Base-by-base conservation (phyloP, 2,329 filamentous ascomycete genomes). In the Pseudocercospora musae region DNA sequence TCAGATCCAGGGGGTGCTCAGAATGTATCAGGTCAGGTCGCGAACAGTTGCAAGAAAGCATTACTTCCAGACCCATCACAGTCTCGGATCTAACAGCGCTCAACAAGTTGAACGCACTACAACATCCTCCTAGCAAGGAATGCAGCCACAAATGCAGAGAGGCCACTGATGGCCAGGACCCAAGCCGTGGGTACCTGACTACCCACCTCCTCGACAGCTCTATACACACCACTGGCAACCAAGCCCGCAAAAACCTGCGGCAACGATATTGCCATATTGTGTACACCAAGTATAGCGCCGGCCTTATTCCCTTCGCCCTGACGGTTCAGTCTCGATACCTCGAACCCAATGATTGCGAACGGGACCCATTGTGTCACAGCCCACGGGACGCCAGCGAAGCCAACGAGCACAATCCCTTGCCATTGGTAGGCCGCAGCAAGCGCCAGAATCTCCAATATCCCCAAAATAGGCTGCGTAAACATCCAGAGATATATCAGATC, bases 351-450 rank as follows among this genome's bases (percentile, higher is more conserved):
- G 15, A 68, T 57, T 1, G 66, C 64, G 29, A 57, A 65, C 4
- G 66, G 66, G 0, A 68, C 66, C 66, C 66, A 66, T 40, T 68
- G 64, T 18, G 66, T 66, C 5, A 68, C 66, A 20, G 64, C 64
- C 66, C 66, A 68, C 6, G 66, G 66, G 0, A 68, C 40, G 29
- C 66, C 66, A 4, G 64, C 66, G 0, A 62, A 7, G 1, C 62
- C 66, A 7, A 68, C 52, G 18, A 68, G 64, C 4, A 66, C 48
- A 18, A 66, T 68, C 10, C 66, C 66, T 63, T 68, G 66, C 64
- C 64, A 68, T 62, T 66, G 62, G 18, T 64, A 65, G 11, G 53
- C 55, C 18, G 62, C 60, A 2, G 62, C 62, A 13, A 68, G 63
- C 0, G 64, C 66, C 37, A 68, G 44, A 29, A 66, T 33, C 2